Base-by-base conservation (phyloP, 495 filamentous ascomycete genomes). In the Apodospora peruviana region DNA sequence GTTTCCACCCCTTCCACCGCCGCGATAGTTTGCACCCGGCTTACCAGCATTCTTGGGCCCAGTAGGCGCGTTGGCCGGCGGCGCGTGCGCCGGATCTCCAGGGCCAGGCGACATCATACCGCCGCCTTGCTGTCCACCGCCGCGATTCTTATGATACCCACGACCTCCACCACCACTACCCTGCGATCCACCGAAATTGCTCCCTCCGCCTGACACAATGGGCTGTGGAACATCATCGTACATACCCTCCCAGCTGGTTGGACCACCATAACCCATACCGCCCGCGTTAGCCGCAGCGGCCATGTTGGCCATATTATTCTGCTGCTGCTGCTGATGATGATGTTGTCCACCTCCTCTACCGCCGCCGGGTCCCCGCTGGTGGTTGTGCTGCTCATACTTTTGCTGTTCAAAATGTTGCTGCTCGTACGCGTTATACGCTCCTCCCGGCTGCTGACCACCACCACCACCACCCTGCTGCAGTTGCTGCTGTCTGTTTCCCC, bases 171-270 rank as follows among this genome's bases (percentile, higher is more conserved):
- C 55, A 46, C 67, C 66, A 4, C 71, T 70, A 14, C 80, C 78
- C 39, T 79, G 65, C 40, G 79, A 74, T 37, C 80, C 74, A 43
- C 73, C 71, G 22, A 75, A 69, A 52, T 77, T 76, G 39, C 77
- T 72, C 39, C 77, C 77, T 19, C 80, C 81, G 43, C 78, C 47
- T 47, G 82, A 77, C 40, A 84, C 79, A 48, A 84, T 82, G 8
- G 90, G 90, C 59, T 91, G 90, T 19, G 94, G 94, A 1, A 95
- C 90, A 63, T 96, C 93, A 63, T 98, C 93, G 65, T 98, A 98
- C 93, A 98, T 98, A 47, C 93, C 93, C 66, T 98, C 93, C 91
- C 93, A 97, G 19, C 85, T 89, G 19, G 87, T 91, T 20, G 86
- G 84, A 3, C 64, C 67, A 46, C 53, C 58, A 36, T 50, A 65